These are phyloP conservation scores for Cryphonectria naterciae DNA, from an alignment of 2,329 filamentous ascomycete species.

Conservation along the genomic window DNA sequence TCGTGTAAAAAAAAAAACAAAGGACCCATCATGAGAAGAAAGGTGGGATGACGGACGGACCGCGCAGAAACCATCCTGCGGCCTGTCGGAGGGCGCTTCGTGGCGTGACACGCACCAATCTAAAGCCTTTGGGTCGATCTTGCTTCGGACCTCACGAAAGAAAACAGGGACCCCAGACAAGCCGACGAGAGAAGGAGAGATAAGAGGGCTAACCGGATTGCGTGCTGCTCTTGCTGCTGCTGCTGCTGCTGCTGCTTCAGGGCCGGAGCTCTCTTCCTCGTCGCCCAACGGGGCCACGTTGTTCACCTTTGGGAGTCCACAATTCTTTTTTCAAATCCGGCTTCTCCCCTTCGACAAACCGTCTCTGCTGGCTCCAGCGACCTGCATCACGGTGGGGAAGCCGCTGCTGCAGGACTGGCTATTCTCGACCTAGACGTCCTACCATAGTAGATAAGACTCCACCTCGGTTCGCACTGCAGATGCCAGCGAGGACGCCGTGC, in stretches of 20 bases:
- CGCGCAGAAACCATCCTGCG: constrained; percentile 7
- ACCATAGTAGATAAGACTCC: neutral
- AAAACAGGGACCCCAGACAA: neutral
- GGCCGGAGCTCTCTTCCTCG: neutral
- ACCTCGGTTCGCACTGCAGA: constrained; percentile 6
- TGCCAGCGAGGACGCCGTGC: constrained; percentile 6
- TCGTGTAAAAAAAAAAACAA: neutral
- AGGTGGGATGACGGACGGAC: neutral
- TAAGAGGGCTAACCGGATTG: neutral
- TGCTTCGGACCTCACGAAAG: neutral
- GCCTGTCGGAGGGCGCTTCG: constrained; percentile 10
- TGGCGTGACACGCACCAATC: constrained; percentile 5
- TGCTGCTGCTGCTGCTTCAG: neutral
- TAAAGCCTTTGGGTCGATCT: neutral
- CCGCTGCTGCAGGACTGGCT: constrained; percentile 15
- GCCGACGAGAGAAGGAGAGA: neutral
- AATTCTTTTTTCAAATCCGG: constrained; percentile 13
- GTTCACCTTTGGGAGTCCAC: constrained; percentile 5
- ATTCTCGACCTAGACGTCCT: neutral
- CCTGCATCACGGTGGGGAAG: constrained; percentile 9
- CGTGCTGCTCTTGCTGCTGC: no score
- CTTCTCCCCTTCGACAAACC: constrained; percentile 6
- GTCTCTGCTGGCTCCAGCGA: constrained; percentile 1
- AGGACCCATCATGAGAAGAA: neutral
- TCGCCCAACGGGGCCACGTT: constrained; percentile 15